A percentile compares a stretch with the other conserved stretches of the same genome.
These are phyloP conservation scores for Trichoderma afroharzianum DNA, from an alignment of 2,329 filamentous ascomycete species.

Conservation along the genomic window DNA sequence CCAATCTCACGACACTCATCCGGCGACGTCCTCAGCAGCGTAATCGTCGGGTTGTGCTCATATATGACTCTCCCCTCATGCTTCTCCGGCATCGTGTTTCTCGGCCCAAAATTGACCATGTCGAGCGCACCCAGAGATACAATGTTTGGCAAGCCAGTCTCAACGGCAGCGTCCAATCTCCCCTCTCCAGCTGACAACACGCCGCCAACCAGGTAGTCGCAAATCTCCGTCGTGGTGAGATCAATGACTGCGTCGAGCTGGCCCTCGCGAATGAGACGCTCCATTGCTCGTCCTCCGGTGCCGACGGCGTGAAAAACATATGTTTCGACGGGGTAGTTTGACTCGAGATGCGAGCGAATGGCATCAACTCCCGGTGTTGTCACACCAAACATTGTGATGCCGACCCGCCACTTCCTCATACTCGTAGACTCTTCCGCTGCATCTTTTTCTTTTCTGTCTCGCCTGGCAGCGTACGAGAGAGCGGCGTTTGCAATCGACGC, in stretches of 20 bases:
- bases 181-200: conserved; percentile 56
- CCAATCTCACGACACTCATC: conserved; percentile 56
- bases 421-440: neutral
- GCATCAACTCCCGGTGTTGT: conserved; percentile 63
- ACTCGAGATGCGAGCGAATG: conserved; percentile 49
- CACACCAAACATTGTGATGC: conserved; percentile 71
- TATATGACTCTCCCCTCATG: conserved; percentile 51
- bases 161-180: conserved; percentile 55
- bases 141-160: conserved; percentile 53
- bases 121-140: conserved; percentile 53
- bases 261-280: conserved; percentile 55
- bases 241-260: conserved; percentile 65
- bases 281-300: conserved; percentile 65
- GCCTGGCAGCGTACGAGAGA: conserved; percentile 34
- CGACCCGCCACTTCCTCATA: conserved; percentile 47
- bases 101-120: conserved; percentile 62
- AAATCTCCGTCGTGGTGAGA: conserved; percentile 68
- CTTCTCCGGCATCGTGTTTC: conserved; percentile 50
- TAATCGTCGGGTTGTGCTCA: conserved; percentile 64
- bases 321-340: conserved; percentile 47
- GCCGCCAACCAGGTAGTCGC: conserved; percentile 60
- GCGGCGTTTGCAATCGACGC: conserved; percentile 60
- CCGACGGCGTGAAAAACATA: conserved; percentile 70
- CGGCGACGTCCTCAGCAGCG: conserved; percentile 60
- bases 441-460: neutral